A percentile compares a stretch with the other conserved stretches of the same genome.
Evolutionary conservation across 805 yeast genomes (phyloP).

Genomic region (Starmerella potacharoeniae): DNA sequence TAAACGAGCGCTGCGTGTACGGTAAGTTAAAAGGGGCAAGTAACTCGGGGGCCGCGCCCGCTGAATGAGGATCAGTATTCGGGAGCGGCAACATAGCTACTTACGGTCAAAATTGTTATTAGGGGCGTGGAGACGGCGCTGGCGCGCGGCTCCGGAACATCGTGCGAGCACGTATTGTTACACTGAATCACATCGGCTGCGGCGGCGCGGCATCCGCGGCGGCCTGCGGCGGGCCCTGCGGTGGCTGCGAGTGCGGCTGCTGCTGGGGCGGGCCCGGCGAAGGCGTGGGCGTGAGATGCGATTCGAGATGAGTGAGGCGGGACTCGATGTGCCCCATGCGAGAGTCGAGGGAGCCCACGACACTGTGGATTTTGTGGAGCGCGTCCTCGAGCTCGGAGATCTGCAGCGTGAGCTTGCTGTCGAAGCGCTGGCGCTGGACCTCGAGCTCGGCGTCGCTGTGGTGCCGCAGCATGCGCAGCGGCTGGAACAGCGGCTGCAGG

Average conservation of each 20-base stretch:
- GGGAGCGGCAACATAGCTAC: not conserved
- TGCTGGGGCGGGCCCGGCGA: not conserved
- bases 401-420: constrained; percentile 1
- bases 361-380: not conserved
- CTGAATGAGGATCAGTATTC: not conserved
- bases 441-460: constrained; percentile 4
- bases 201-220: too few species aligned
- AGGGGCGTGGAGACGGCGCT: not conserved
- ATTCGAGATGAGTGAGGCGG: not conserved
- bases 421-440: constrained; percentile 1
- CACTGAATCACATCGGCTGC: too few species aligned
- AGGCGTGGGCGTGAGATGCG: not conserved
- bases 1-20: too few species aligned
- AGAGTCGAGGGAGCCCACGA: constrained; percentile 2
- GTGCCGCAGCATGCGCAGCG: constrained; percentile 1
- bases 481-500: constrained; percentile 2
- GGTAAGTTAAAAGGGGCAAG: too few species aligned
- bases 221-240: not conserved
- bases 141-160: too few species aligned
- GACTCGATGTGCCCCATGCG: constrained; percentile 2
- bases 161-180: too few species aligned
- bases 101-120: not conserved
- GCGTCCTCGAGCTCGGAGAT: constrained; percentile 1
- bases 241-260: not conserved
- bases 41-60: not conserved